Base-by-base conservation (phyloP, 83 land plant genomes). In the Picea abies region DNA sequence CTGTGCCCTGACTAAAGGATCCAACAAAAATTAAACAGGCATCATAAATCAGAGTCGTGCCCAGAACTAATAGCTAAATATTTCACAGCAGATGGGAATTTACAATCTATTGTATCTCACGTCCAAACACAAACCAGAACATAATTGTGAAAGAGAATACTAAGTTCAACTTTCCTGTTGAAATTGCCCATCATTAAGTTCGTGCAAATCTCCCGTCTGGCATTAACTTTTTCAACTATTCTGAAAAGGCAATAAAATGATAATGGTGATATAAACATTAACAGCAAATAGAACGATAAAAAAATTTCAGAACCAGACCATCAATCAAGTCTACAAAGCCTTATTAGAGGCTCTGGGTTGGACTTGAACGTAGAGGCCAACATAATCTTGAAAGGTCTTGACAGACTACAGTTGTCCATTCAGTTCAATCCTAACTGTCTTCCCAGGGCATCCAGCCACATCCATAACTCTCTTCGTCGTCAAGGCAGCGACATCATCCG, bases 381-480 rank as follows among this genome's bases (percentile, higher is more conserved):
- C 92, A 84, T 97, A 97, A 64, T 94, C 94, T 5, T 29, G 63
- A 71, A 97, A 97, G 10, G 95, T 84, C 75, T 96, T 94, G 64
- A 97, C 89, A 47, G 93, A 93, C 39, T 95, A 78, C 26, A 89
- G 64, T 66, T 91, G 78, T 37, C 99, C 98, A 83, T 97, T 96
- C 61, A 97, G 85, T 81, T 97, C 97, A 71, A 97, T 98, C 77
- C 91, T 96, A 47, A 96, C 95, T 4, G 90, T 83, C 79, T 90
- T 93, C 12, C 98, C 97, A 75, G 96, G 90, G 80, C 94, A 90
- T 39, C 99, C 99, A 39, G 98, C 98, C 61, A 97, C 52, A 77
- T 97, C 99, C 66, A 96, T 63, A 3, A 94, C 99, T 41, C 99
- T 83, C 96, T 97, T 97, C 86, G 87, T 93, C 99, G 96, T 97